Base-by-base conservation (phyloP, 2,329 filamentous ascomycete species). In the Epichloe gansuensis region DNA sequence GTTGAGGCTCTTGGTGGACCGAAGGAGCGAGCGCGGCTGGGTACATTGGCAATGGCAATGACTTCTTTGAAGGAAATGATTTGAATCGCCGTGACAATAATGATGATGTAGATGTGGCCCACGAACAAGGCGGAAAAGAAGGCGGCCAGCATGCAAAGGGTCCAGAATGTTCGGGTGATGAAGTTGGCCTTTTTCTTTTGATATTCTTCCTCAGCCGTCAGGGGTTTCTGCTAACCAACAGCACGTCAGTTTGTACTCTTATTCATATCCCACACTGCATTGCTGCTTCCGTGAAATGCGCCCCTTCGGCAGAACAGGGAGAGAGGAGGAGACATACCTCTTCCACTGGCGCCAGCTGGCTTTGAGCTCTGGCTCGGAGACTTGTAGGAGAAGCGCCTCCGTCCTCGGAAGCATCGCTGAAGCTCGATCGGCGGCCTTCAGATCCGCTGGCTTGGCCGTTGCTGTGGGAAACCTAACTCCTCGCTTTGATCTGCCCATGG, bases 151-250 rank as follows among this genome's bases (percentile, higher is more conserved):
- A 98, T 98, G 72, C 95, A 85, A 58, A 98, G 85, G 3, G 89
- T 96, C 93, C 93, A 98, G 76, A 96, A 89, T 52, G 91, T 91
- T 63, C 93, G 85, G 41, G 90, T 95, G 64, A 96, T 87, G 75
- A 98, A 97, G 68, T 93, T 95, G 69, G 90, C 86, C 75, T 95
- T 96, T 73, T 98, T 98, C 81, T 97, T 97, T 67, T 97, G 90
- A 69, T 94, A 96, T 57, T 96, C 93, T 56, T 74, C 69, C 46
- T 72, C 68, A 53, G 67, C 61, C 38, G 68, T 63, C 8, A 70
- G 62, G 11, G 68, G 63, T 60, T 75, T 76, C 74, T 78, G 55
- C 6, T 35, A 21, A 48, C 28, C 45, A 15, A 17, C 3, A 6
- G 21, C 23, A n/a, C 23, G 38, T 38, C 45, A 47, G 31, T n/a